phyloP scores from a whole-genome alignment of 805 yeast genomes.

The Kodamaea jinghongensis region DNA sequence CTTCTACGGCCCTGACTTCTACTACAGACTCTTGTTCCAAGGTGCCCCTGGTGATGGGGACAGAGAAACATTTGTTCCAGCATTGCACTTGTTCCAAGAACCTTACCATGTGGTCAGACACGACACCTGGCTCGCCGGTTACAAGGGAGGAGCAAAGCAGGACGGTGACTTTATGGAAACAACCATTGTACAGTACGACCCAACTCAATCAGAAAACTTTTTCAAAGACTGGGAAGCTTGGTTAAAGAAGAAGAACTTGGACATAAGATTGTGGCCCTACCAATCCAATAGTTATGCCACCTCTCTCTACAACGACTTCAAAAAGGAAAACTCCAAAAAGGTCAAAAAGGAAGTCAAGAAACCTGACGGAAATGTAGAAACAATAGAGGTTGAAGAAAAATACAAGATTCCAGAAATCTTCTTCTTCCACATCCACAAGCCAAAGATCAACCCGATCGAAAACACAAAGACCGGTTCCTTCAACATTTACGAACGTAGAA shows the following conservation, averaged over 20 bases:
- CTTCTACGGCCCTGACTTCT: conserved; percentile 26
- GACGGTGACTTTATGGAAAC: conserved; percentile 18
- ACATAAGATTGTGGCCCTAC: conserved; percentile 17
- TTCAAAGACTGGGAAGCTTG: conserved; percentile 27
- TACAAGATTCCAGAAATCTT: conserved; percentile 16
- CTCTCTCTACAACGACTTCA: conserved; percentile 13
- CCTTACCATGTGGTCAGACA: conserved; percentile 28
- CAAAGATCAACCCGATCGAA: conserved; percentile 18
- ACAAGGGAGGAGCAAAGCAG: conserved; percentile 6
- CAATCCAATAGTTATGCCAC: conserved; percentile 16
- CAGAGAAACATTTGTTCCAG: conserved; percentile 38
- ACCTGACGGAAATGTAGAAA: conserved; percentile 3
- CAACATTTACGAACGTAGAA: conserved; percentile 16
- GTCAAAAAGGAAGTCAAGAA: conserved; percentile 2
- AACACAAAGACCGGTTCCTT: conserved; percentile 12
- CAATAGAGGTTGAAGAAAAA: background rate
- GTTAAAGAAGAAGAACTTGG: conserved; percentile 17
- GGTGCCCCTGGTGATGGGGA: conserved; percentile 36
- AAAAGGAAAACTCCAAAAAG: conserved; percentile 4
- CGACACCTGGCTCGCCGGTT: conserved; percentile 22
- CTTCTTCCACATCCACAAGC: conserved; percentile 23
- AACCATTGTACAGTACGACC: conserved; percentile 24
- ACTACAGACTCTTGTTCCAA: conserved; percentile 32
- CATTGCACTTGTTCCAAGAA: conserved; percentile 35
- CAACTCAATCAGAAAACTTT: conserved; percentile 13